Evolutionary conservation across 495 filamentous ascomycete genomes (phyloP).

Genomic region (Neurospora intermedia): DNA sequence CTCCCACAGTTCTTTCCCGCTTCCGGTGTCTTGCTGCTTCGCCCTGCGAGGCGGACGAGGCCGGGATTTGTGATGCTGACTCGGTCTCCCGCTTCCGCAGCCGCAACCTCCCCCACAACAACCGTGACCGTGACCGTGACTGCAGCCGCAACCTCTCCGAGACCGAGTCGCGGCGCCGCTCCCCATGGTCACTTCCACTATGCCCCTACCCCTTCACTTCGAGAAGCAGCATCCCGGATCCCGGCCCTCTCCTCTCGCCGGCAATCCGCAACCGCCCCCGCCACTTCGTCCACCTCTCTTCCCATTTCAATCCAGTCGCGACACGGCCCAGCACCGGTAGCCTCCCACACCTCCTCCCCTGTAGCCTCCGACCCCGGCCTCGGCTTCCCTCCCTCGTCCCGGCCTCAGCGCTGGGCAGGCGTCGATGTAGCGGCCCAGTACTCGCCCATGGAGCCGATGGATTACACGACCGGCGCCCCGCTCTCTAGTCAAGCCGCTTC

Average conservation of each 20-base stretch:
- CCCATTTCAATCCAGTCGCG: neutral
- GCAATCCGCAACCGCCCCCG: constrained; percentile 27
- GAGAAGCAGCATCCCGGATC: constrained; percentile 33
- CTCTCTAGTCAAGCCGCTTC: constrained; percentile 18
- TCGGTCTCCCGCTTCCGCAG: constrained; percentile 33
- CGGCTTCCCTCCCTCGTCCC: constrained; percentile 6
- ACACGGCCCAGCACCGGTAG: constrained; percentile 23
- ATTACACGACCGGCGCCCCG: constrained; percentile 24
- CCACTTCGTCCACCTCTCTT: constrained; percentile 4
- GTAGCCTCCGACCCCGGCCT: neutral
- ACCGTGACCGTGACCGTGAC: constrained; percentile 24
- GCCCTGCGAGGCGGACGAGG: constrained; percentile 18
- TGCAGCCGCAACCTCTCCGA: constrained; percentile 35
- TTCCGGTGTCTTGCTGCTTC: constrained; percentile 3
- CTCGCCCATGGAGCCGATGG: constrained; percentile 40
- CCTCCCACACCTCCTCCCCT: neutral
- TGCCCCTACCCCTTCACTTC: constrained; percentile 32
- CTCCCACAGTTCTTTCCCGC: neutral
- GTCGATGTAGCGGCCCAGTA: constrained; percentile 48
- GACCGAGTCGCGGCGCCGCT: neutral
- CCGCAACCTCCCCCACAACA: constrained; percentile 18
- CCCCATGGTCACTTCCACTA: constrained; percentile 27
- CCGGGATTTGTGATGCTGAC: constrained; percentile 37
- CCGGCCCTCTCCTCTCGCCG: constrained; percentile 34
- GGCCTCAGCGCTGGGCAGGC: constrained; percentile 36